Evolutionary conservation across 768 basidiomycete genomes (phyloP), one percentile per base, ranked within the genome.

Genomic region (Rhodosporidiobolus odoratus): DNA sequence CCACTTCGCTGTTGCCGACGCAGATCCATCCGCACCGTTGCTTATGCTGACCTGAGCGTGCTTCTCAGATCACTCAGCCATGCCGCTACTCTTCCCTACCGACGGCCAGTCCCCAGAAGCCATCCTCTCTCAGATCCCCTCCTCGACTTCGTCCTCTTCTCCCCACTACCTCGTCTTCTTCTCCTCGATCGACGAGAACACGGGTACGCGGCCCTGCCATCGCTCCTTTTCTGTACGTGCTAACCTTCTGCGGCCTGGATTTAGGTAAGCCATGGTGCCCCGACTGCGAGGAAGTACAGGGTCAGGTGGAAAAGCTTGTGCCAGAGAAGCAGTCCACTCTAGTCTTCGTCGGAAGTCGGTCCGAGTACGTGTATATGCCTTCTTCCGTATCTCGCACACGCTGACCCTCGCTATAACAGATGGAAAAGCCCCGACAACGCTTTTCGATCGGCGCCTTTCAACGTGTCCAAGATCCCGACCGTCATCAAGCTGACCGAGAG

Each of bases 141-240:
- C 30, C 17, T 35, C 68, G 10, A 52, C 63, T 8, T 66, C 72
- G 0, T 40, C 61, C 32, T 16, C 56, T 4, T 21, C 59, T 2
- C 72, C 68, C 2, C 62, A 69, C 45, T 69, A 19, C 68, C 61
- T 73, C 61, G 38, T 73, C 61, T 69, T 73, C 62, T 62, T 69
- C 61, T 57, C 72, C 21, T 61, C 62, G 2, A 9, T 52, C 65
- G 65, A 65, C 62, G 50, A 48, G 27, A 21, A 35, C 23, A 58
- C 72, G 1, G 68, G 68, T n/a, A n/a, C n/a, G n/a, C n/a, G n/a
- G n/a, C n/a, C n/a, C n/a, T n/a, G n/a, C n/a, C n/a, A n/a, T n/a
- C n/a, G n/a, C n/a, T n/a, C n/a, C n/a, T n/a, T n/a, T n/a, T n/a
- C n/a, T n/a, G n/a, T n/a, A n/a, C n/a, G n/a, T n/a, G n/a, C n/a